Evolutionary conservation across 2,329 filamentous ascomycete species (phyloP).

Genomic region (Fusarium zealandicum): DNA sequence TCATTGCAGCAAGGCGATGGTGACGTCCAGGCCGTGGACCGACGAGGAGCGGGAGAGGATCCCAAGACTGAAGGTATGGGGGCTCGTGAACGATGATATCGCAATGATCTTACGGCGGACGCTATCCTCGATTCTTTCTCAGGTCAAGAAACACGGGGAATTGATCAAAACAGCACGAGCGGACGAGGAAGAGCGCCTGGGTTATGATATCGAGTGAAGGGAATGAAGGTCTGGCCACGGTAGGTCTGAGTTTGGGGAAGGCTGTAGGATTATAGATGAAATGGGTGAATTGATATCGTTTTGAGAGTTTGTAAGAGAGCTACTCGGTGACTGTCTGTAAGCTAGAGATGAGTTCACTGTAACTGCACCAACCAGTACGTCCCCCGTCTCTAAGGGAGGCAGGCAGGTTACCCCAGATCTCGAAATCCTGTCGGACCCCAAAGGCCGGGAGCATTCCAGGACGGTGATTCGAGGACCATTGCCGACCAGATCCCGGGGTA

Average conservation of each 20-base stretch:
- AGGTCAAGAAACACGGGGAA: too few relatives aligned
- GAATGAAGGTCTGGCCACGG: too few relatives aligned
- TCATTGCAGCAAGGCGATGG: not conserved
- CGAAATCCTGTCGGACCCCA: not conserved
- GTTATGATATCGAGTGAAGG: too few relatives aligned
- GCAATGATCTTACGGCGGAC: not conserved
- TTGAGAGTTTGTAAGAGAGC: too few relatives aligned
- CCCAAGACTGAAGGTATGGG: not conserved
- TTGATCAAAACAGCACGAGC: too few relatives aligned
- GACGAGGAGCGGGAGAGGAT: not conserved
- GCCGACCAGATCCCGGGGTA: slow-evolving; percentile 37
- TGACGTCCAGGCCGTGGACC: not conserved
- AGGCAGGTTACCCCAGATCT: slow-evolving; percentile 18
- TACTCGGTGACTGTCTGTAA: not conserved
- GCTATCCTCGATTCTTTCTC: too few relatives aligned
- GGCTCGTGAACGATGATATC: not conserved
- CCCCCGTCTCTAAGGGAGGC: too few relatives aligned
- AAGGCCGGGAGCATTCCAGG: not conserved
- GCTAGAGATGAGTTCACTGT: not conserved
- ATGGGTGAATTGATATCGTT: too few relatives aligned
- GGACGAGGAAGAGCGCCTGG: too few relatives aligned
- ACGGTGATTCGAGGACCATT: slow-evolving; percentile 31
- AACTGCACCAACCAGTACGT: not conserved
- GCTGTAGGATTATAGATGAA: too few relatives aligned
- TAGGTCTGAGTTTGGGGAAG: too few relatives aligned